phyloP scores from a whole-genome alignment of 2,329 filamentous ascomycete genomes.

The Verticillium isaacii region DNA sequence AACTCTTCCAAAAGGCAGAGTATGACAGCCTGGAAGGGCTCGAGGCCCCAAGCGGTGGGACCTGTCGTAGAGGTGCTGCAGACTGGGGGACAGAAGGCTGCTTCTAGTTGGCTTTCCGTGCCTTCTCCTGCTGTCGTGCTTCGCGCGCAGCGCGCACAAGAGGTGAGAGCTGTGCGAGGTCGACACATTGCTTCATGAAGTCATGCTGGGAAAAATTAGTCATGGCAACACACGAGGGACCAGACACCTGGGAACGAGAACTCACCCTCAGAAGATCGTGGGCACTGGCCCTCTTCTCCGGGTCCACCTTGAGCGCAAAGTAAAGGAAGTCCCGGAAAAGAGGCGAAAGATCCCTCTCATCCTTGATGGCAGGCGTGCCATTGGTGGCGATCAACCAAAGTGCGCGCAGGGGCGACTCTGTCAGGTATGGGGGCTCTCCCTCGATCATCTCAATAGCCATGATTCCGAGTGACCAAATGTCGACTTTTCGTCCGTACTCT shows the following conservation, averaged over 20 bases:
- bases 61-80: not conserved
- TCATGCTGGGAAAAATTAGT: constrained; percentile 53
- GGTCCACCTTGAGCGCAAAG: constrained; percentile 92
- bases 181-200: constrained; percentile 74
- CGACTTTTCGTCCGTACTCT: constrained; percentile 96
- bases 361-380: constrained; percentile 91
- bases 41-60: not conserved
- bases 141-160: constrained; percentile 81
- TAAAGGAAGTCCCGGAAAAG: constrained; percentile 89
- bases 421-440: constrained; percentile 94
- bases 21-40: not conserved
- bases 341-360: constrained; percentile 74
- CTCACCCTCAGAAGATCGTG: constrained; percentile 88
- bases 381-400: constrained; percentile 96
- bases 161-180: constrained; percentile 73
- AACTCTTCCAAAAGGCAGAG: not conserved
- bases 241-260: constrained; percentile 1
- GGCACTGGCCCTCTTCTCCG: constrained; percentile 92
- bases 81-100: not conserved
- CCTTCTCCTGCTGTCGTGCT: constrained; percentile 81
- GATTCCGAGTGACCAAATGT: constrained; percentile 97
- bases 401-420: constrained; percentile 87
- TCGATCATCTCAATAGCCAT: constrained; percentile 99
- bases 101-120: constrained; percentile 53
- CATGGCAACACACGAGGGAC: not conserved